Evolutionary conservation across 23 red algal species (phyloP), one percentile per base, ranked within the genome.

Genomic region (Chondrus crispus): DNA sequence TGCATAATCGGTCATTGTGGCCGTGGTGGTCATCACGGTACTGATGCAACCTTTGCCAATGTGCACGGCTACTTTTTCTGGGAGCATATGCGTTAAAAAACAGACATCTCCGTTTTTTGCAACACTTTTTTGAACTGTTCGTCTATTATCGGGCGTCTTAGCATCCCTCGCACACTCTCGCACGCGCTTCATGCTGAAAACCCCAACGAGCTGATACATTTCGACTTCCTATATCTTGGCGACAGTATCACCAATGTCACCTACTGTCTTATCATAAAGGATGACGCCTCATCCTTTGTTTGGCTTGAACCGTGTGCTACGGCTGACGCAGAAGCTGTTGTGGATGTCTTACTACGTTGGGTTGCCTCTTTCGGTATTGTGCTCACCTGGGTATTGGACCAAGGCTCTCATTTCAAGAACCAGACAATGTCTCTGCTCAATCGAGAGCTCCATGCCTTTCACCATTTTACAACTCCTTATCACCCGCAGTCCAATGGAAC

Each of bases 191-290:
- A 62, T 60, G 40, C 48, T 35, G 46, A 46, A 51, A 52, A 58
- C 26, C 30, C 41, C 40, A 83, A 60, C 57, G 78, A 83, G 33
- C 52, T 83, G 9, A 37, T 83, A 12, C 78, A 83, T 2, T 83
- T 83, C 1, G 2, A 83, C 2, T 83, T 58, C 78, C 33, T 60
- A 28, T 54, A 58, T 62, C n/a, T 62, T 26, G 78, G 78, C 19
- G 29, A 24, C 29, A 41, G 13, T 47, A 38, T 24, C 24, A 38
- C 22, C 1, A 38, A 1, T 38, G n/a, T 22, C 20, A 0, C 11
- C 29, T 76, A 76, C 43, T 26, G 10, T 76, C 43, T 76, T 26
- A 76, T 76, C 71, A 2, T 76, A 26, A 76, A 76, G 43, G 71
- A 76, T 47, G 71, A 76, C 38, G 29, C 22, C 12, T 76, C 71